Percentiles rank a stretch among this genome's conserved stretches.
Evolutionary conservation across 2,329 filamentous ascomycete genomes (phyloP).

Genomic region (Claviceps sp.): DNA sequence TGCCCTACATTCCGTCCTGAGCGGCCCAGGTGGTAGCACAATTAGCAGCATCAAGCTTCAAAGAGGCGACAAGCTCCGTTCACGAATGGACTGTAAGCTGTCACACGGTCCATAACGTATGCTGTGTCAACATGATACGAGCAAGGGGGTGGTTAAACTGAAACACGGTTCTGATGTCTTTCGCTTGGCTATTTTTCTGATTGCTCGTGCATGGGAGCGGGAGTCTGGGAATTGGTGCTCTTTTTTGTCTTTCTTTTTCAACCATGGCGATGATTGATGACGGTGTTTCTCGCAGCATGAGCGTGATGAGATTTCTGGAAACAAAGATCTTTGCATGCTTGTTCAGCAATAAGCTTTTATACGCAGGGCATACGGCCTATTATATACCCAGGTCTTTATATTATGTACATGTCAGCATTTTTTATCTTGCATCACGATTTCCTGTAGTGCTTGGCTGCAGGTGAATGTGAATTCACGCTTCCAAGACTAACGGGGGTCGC

Average conservation of each 20-base stretch:
- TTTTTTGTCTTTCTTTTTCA: background rate
- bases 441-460: background rate
- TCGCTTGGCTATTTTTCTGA: background rate
- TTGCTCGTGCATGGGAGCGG: background rate
- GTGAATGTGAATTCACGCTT: too few species aligned
- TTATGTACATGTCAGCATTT: background rate
- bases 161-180: background rate
- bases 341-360: background rate
- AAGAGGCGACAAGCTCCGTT: background rate
- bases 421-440: background rate
- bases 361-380: background rate
- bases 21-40: background rate
- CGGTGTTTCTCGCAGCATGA: background rate
- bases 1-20: too few species aligned
- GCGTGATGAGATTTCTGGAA: background rate
- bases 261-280: background rate
- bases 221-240: background rate
- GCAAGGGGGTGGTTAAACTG: background rate
- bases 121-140: background rate
- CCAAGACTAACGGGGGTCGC: too few species aligned
- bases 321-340: background rate
- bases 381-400: background rate
- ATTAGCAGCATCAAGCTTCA: background rate
- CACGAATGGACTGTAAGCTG: background rate
- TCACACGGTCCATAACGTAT: background rate